These are phyloP conservation scores for Pseudogymnoascus sp. DNA, from an alignment of 2,329 filamentous ascomycete species.

Conservation along the genomic window DNA sequence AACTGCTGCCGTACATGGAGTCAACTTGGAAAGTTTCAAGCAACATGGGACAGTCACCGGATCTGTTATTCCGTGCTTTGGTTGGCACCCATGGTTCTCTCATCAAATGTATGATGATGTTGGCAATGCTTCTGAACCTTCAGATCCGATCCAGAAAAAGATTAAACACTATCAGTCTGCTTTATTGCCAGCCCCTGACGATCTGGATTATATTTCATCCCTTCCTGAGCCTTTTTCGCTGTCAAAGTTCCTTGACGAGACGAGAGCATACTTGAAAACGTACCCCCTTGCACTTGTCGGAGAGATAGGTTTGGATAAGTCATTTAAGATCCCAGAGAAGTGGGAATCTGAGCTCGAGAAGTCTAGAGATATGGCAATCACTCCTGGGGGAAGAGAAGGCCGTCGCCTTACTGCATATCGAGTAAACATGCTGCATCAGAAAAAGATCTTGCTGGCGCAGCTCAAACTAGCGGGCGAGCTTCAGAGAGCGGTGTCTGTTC, in stretches of 20 bases:
- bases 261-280: slow-evolving; percentile 45
- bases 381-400: slow-evolving; percentile 64
- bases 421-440: slow-evolving; percentile 64
- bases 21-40: slow-evolving; percentile 26
- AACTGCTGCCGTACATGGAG: slow-evolving; percentile 49
- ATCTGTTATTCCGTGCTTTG: slow-evolving; percentile 64
- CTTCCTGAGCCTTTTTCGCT: slow-evolving; percentile 57
- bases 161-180: slow-evolving; percentile 60
- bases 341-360: slow-evolving; percentile 39
- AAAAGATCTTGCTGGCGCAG: slow-evolving; percentile 57
- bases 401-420: slow-evolving; percentile 59
- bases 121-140: slow-evolving; percentile 20
- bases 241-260: slow-evolving; percentile 50
- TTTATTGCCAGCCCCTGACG: slow-evolving; percentile 48
- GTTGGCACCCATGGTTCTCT: slow-evolving; percentile 85
- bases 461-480: slow-evolving; percentile 64
- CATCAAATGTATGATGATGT: slow-evolving; percentile 64
- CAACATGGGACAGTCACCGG: slow-evolving; percentile 20
- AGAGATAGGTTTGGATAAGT: slow-evolving; percentile 71
- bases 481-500: slow-evolving; percentile 69
- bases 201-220: slow-evolving; percentile 36
- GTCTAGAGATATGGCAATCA: slow-evolving; percentile 43
- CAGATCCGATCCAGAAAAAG: slow-evolving; percentile 30
- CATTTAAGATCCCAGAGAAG: slow-evolving; percentile 62
- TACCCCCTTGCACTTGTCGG: slow-evolving; percentile 63